Base-by-base conservation (phyloP, 768 basidiomycete genomes). In the Podaxis pistillaris region DNA sequence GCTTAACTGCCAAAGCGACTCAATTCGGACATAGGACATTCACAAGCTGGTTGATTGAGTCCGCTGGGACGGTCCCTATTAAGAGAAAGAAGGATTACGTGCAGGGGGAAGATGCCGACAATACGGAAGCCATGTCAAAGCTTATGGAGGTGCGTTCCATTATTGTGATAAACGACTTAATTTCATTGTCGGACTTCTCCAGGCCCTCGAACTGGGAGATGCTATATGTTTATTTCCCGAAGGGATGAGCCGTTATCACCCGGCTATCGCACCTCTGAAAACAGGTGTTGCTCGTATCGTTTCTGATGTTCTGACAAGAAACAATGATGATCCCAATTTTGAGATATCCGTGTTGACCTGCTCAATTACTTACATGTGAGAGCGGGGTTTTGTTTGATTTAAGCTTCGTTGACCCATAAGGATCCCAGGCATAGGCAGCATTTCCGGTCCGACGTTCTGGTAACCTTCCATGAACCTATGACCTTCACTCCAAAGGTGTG, bases 1-100 rank as follows among this genome's bases (percentile, higher is more conserved):
- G 93, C 12, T 75, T 96, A 46, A 96, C 94, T 0, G 94, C 94
- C 11, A 96, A 96, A 70, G 83, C 91, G 44, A 92, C 93, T 0
- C 89, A 90, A 67, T 96, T 96, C 68, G 91, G 92, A 2, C 86
- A 82, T 47, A 83, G 73, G 66, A 95, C 92, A 2, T 93, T 96
- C 72, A 93, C 90, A 7, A 91, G 89, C 65, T 94, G 94, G 93
- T 81, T 96, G 19, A 93, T 96, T 55, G 92, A 94, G 72, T 87
- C 88, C 17, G 90, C 90, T 9, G 94, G 94, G 12, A 94, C 94
- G 1, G 83, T 96, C 2, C 94, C 94, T 0, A 84, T 96, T 49
- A 84, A 88, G 69, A 81, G 94, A 63, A 80, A 84, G 57, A 93
- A 89, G 66, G 94, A 96, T 69, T 83, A 81, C 66, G 65, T 65